A percentile compares a stretch with the other conserved stretches of the same genome.
Evolutionary conservation across 371 early-diverging fungal genomes (phyloP).

Genomic region (Nematocida major): DNA sequence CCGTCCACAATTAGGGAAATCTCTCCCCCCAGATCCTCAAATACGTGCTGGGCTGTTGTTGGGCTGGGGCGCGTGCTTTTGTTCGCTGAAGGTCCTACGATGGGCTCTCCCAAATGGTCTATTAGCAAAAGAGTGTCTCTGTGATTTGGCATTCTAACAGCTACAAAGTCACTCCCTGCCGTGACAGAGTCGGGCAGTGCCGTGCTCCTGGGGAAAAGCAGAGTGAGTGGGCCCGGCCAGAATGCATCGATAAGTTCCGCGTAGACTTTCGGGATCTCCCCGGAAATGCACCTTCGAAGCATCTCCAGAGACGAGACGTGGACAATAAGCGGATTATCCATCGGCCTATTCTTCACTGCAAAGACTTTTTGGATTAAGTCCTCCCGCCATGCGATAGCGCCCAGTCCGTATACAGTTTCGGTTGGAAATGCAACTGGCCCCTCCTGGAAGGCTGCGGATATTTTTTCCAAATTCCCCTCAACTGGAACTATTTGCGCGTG

Average conservation of each 20-base stretch:
- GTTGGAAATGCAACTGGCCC: conserved; percentile 83
- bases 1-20: conserved; percentile 82
- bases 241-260: conserved; percentile 66
- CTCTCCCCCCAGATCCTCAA: conserved; percentile 73
- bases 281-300: conserved; percentile 70
- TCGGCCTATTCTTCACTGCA: conserved; percentile 81
- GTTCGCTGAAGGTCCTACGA: conserved; percentile 98
- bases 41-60: conserved; percentile 80
- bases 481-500: conserved; percentile 21
- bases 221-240: conserved; percentile 97
- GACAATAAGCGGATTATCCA: conserved; percentile 94
- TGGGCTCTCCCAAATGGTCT: conserved; percentile 73
- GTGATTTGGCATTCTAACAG: conserved; percentile 83
- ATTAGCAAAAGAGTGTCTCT: conserved; percentile 82
- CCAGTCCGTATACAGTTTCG: conserved; percentile 98
- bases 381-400: conserved; percentile 74
- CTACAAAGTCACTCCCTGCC: conserved; percentile 76
- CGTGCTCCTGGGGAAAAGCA: conserved; percentile 73
- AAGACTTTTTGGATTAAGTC: conserved; percentile 75
- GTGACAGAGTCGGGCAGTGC: conserved; percentile 72
- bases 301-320: conserved; percentile 82
- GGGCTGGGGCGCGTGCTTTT: conserved; percentile 88
- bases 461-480: conserved; percentile 8
- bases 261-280: conserved; percentile 58
- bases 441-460: background rate